Conservation (phyloP, 148 eudicot genomes). For the Rhododendron griersonianum region DNA sequence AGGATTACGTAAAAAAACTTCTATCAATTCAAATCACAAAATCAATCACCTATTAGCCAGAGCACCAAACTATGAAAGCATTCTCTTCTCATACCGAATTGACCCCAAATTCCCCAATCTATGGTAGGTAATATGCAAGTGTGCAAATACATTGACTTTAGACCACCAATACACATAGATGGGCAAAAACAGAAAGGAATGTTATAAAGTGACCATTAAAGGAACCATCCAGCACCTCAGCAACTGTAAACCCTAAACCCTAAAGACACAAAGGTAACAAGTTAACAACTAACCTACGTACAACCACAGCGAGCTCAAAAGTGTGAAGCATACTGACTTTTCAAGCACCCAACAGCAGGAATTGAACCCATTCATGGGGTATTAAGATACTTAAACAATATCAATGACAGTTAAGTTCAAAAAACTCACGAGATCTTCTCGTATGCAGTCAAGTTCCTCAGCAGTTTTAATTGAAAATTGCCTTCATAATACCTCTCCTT, state of each 20-base stretch:
- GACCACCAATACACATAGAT: background rate
- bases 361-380: background rate
- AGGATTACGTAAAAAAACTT: too few relatives aligned
- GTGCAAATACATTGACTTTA: background rate
- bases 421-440: slow-evolving; percentile 63
- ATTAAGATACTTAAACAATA: background rate
- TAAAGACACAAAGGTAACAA: background rate
- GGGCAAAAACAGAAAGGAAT: background rate
- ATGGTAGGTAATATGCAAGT: background rate
- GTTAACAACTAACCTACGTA: background rate
- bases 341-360: background rate
- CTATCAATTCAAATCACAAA: too few relatives aligned
- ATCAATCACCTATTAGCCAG: too few relatives aligned
- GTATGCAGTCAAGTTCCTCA: slow-evolving; percentile 64
- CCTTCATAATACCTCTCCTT: slow-evolving; percentile 69
- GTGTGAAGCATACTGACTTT: background rate
- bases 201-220: background rate
- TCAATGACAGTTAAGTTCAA: background rate
- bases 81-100: background rate
- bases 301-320: background rate
- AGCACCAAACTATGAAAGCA: background rate
- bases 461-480: slow-evolving; percentile 63
- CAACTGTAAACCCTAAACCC: background rate
- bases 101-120: background rate
- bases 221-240: too few relatives aligned